Evolutionary conservation across 257 asterid species (phyloP).

Genomic region (Jacaranda mimosifolia): DNA sequence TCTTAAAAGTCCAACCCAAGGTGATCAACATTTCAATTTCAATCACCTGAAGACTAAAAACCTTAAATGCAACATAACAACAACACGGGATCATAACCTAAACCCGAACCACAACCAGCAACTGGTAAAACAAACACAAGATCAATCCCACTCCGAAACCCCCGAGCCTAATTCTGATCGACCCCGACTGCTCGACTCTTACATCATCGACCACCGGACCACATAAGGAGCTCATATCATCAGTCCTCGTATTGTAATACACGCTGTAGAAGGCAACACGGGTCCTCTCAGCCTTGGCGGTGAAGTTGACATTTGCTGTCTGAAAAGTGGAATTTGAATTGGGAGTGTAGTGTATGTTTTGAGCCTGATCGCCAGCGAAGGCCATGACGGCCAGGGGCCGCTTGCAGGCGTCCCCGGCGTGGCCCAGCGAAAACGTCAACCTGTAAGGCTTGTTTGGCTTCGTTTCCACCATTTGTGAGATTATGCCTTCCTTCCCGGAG

Average conservation of each 20-base stretch:
- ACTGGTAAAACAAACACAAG: conserved; percentile 31
- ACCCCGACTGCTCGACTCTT: conserved; percentile 65
- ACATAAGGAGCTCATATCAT: conserved; percentile 91
- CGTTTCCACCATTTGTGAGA: conserved; percentile 93
- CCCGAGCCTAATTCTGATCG: conserved; percentile 31
- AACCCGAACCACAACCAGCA: neutral
- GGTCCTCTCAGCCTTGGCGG: conserved; percentile 82
- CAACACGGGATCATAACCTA: neutral
- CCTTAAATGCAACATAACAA: neutral
- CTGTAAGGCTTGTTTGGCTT: conserved; percentile 73
- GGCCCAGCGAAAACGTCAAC: conserved; percentile 76
- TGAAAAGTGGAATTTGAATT: conserved; percentile 67
- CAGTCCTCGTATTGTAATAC: conserved; percentile 89
- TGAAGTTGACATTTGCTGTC: conserved; percentile 67
- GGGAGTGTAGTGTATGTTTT: conserved; percentile 62
- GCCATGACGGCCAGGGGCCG: conserved; percentile 92
- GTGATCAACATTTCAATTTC: neutral
- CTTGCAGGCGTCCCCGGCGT: conserved; percentile 81
- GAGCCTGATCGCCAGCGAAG: conserved; percentile 76
- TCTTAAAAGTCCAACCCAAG: neutral
- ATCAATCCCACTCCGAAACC: conserved; percentile 39
- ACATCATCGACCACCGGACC: conserved; percentile 97
- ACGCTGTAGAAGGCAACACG: conserved; percentile 88
- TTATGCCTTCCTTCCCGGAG: conserved; percentile 92
- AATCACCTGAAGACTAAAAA: neutral